Base-by-base conservation (phyloP, 345 rosid genomes). In the Corchorus capsularis region DNA sequence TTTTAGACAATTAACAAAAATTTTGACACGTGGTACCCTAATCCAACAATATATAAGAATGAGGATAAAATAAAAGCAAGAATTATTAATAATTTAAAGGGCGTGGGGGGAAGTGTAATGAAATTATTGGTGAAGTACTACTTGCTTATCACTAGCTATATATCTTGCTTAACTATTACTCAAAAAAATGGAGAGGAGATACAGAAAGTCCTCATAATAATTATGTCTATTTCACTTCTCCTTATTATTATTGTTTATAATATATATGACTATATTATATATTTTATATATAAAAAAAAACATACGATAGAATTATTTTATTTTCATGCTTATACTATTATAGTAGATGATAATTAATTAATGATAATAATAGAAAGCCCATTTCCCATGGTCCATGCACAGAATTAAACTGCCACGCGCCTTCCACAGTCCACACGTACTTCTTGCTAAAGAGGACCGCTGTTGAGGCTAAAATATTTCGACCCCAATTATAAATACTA, bases 191-290 rank as follows among this genome's bases (percentile, higher is more conserved):
- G 20, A 55, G 64, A 41, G 27, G 13, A 54, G 45, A 10, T 13
- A 8, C 41, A 56, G 52, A 78, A 78, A 78, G 77, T 57, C 2
- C 12, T 57, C 59, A 78, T 78, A 57, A 78, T 78, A 57, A 78
- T 78, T 56, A 19, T 78, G 74, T 66, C 81, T 47, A 69, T 8
- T n/a, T 3, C n/a, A n/a, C n/a, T n/a, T n/a, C n/a, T n/a, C n/a
- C n/a, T n/a, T n/a, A n/a, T n/a, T n/a, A n/a, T n/a, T n/a, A n/a
- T n/a, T n/a, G n/a, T n/a, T n/a, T n/a, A n/a, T n/a, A n/a, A n/a
- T n/a, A n/a, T n/a, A n/a, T n/a, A n/a, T n/a, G n/a, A n/a, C n/a
- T n/a, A n/a, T n/a, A n/a, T n/a, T n/a, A n/a, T n/a, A n/a, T n/a
- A n/a, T n/a, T n/a, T n/a, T n/a, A n/a, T n/a, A n/a, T n/a, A n/a